These are phyloP conservation scores for Dacryopinax primogenitus DNA, from an alignment of 768 basidiomycete genomes.

Conservation along the genomic window DNA sequence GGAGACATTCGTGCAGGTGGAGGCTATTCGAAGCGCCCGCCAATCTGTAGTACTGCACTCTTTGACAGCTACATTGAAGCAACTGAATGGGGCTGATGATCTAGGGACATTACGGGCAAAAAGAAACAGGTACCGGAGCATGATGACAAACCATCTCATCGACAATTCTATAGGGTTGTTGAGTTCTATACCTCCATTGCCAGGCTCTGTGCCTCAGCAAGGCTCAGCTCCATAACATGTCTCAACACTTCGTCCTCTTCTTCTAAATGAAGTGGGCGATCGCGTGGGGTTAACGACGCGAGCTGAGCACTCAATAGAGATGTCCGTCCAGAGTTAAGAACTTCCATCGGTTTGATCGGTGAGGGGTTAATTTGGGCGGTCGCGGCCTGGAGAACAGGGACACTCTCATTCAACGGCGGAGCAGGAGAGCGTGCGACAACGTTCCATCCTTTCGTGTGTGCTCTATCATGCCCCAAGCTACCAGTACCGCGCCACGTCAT, in stretches of 20 bases:
- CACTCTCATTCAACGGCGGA: constrained; percentile 2
- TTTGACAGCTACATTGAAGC: neutral
- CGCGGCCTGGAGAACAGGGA: neutral
- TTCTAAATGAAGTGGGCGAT: constrained; percentile 17
- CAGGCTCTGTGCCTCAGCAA: constrained; percentile 45
- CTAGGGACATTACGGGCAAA: neutral
- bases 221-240: constrained; percentile 55
- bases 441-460: neutral
- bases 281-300: constrained; percentile 3
- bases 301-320: constrained; percentile 1
- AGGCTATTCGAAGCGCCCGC: neutral
- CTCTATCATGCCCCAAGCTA: neutral
- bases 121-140: neutral
- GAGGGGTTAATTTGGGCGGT: neutral
- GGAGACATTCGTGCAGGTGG: neutral
- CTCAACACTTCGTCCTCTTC: constrained; percentile 52
- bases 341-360: neutral
- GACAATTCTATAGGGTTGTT: neutral
- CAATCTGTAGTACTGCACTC: neutral
- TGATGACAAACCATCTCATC: neutral
- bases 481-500: neutral
- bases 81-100: neutral
- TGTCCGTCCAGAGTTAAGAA: neutral
- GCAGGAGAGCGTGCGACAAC: constrained; percentile 1
- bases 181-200: constrained; percentile 14